Base-by-base conservation (phyloP, 768 basidiomycete genomes). In the Galerina sulciceps region DNA sequence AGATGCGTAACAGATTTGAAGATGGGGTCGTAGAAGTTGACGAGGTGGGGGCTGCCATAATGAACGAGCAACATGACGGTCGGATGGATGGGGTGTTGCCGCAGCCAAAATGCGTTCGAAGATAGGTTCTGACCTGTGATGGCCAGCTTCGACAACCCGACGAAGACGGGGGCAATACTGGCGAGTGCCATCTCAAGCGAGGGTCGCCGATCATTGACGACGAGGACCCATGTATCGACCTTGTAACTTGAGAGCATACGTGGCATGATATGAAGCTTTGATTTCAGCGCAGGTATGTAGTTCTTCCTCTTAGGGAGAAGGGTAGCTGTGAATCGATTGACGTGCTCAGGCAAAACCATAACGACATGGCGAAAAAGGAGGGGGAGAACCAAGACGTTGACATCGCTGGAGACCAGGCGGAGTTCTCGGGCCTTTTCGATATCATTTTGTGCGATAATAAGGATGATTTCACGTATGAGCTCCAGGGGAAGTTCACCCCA, bases 371-470 rank as follows among this genome's bases (percentile, higher is more conserved):
- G 68, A 61, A 75, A 77, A 41, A 77, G 59, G 18, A 71, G 53
- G 17, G 73, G 76, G 10, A 77, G 68, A 31, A 76, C 69, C 54
- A 75, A 71, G 35, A 73, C 53, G 56, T 77, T 77, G 5, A 71
- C 68, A 53, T 70, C 68, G 50, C 67, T 69, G 22, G 71, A 76
- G 20, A 77, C 65, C 14, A 76, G 64, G 9, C 76, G 72, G 26
- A 77, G 70, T 8, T 57, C 34, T 17, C 69, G 65, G 35, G 75
- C 75, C 43, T 63, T 62, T 9, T 60, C 45, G 31, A 55, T 34
- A 57, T 66, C 66, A 10, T 55, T 65, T 22, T 64, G 56, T 6
- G 75, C 73, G 31, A 72, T 52, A 52, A 69, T 62, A 10, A 74
- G 55, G 5, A 76, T 49, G 26, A 75, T 73, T 63, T 76, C 73